phyloP scores from a whole-genome alignment of 257 asterid genomes.

The Verbena officinalis region DNA sequence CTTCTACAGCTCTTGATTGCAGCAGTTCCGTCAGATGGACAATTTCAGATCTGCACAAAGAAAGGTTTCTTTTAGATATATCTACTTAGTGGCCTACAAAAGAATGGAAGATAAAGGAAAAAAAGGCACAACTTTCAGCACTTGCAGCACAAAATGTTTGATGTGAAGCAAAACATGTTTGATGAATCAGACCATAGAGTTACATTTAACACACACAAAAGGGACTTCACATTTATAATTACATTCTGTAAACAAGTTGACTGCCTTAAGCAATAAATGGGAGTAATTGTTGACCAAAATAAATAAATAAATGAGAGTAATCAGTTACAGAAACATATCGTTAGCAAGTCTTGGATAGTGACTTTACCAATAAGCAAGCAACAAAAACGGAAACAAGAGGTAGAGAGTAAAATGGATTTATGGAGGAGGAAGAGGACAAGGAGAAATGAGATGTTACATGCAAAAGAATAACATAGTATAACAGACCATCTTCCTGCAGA shows the following conservation, averaged over 20 bases:
- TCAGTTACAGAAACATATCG: not conserved
- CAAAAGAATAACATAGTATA: not conserved
- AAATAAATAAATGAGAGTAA: conserved; percentile 1
- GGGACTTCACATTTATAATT: not conserved
- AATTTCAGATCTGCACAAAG: conserved; percentile 71
- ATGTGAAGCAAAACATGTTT: not conserved
- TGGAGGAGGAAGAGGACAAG: not conserved
- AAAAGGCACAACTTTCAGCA: not conserved
- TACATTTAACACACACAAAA: not conserved
- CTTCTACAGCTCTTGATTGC: conserved; percentile 64
- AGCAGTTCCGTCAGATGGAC: conserved; percentile 68
- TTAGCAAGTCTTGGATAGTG: not conserved
- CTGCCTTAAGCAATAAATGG: conserved; percentile 5
- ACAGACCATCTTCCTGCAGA: not conserved
- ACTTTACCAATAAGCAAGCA: not conserved
- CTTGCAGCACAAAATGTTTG: not conserved
- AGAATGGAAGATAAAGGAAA: not conserved
- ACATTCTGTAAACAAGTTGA: conserved; percentile 1
- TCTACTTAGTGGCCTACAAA: conserved; percentile 1
- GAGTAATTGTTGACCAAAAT: too few species aligned
- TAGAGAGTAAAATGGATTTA: not conserved
- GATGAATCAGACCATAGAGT: not conserved
- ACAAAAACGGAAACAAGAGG: not conserved
- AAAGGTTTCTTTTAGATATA: not conserved
- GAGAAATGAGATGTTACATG: not conserved